Conservation (phyloP, 805 yeast species). For the Wickerhamiella bombiphila region DNA sequence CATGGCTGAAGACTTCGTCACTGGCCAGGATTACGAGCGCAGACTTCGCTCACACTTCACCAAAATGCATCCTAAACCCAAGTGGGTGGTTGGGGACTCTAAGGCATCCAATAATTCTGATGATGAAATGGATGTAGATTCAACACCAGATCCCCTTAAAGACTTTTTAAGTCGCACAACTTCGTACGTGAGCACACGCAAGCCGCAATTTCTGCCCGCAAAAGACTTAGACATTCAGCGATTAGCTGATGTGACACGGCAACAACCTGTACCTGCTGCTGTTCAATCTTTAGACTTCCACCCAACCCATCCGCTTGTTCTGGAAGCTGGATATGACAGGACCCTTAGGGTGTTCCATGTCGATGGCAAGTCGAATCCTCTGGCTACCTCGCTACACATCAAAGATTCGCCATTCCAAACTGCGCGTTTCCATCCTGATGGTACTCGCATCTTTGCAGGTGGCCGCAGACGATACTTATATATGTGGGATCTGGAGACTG, state of each 20-base stretch:
- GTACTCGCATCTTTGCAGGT: constrained; percentile 54
- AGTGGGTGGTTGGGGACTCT: constrained; percentile 36
- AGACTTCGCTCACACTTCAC: constrained; percentile 60
- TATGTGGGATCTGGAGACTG: constrained; percentile 72
- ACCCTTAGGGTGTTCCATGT: constrained; percentile 76
- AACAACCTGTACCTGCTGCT: constrained; percentile 56
- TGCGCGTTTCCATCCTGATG: constrained; percentile 47
- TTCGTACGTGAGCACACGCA: constrained; percentile 18
- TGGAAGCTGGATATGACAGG: constrained; percentile 88
- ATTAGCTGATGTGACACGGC: constrained; percentile 71
- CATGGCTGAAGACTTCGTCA: constrained; percentile 37
- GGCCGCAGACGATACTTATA: constrained; percentile 89
- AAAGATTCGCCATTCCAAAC: constrained; percentile 68
- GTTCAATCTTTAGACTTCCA: constrained; percentile 82
- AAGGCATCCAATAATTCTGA: constrained; percentile 11
- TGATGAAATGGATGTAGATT: constrained; percentile 22
- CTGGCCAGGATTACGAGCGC: constrained; percentile 45
- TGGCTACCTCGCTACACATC: constrained; percentile 71
- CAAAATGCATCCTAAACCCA: constrained; percentile 66
- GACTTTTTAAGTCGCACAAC: constrained; percentile 22
- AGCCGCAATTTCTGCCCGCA: constrained; percentile 47
- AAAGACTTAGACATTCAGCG: constrained; percentile 61
- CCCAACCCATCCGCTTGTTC: constrained; percentile 60
- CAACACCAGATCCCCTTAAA: constrained; percentile 22
- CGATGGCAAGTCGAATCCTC: constrained; percentile 69